phyloP scores from a whole-genome alignment of 2,329 filamentous ascomycete genomes.

The Malbranchea zuffiana region DNA sequence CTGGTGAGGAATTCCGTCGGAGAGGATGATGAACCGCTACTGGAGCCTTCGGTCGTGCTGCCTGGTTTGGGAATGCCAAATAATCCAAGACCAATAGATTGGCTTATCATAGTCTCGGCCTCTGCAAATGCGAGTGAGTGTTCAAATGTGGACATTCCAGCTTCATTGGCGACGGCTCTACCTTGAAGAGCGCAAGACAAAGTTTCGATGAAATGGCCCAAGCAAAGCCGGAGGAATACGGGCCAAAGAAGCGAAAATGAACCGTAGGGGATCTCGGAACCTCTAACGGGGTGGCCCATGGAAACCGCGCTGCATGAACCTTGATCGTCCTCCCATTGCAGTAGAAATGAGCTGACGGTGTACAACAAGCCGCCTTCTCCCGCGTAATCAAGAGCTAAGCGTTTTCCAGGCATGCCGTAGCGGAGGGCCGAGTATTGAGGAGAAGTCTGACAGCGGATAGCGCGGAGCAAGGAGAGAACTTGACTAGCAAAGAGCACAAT shows the following conservation, averaged over 20 bases:
- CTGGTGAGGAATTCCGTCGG: slow-evolving; percentile 30
- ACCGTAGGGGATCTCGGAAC: slow-evolving; percentile 52
- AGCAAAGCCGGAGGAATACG: slow-evolving; percentile 42
- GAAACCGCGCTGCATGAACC: slow-evolving; percentile 62
- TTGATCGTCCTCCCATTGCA: slow-evolving; percentile 63
- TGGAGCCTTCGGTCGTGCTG: slow-evolving; percentile 32
- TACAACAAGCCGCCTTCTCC: slow-evolving; percentile 61
- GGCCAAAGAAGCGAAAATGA: slow-evolving; percentile 59
- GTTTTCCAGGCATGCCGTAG: slow-evolving; percentile 56
- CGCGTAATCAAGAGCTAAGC: slow-evolving; percentile 58
- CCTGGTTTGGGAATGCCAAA: slow-evolving; percentile 43
- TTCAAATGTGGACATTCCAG: slow-evolving; percentile 92
- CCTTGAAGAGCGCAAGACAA: slow-evolving; percentile 81
- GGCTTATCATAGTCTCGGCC: slow-evolving; percentile 76
- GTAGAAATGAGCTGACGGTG: slow-evolving; percentile 55
- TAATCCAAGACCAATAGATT: slow-evolving; percentile 61
- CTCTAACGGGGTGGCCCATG: slow-evolving; percentile 52
- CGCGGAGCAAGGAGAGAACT: slow-evolving; percentile 60
- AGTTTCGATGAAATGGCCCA: slow-evolving; percentile 81
- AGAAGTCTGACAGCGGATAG: slow-evolving; percentile 85
- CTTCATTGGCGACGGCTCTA: slow-evolving; percentile 66
- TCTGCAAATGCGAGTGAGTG: slow-evolving; percentile 94
- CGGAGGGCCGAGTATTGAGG: slow-evolving; percentile 57
- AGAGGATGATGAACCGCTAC: slow-evolving; percentile 22
- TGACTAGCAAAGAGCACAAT: slow-evolving; percentile 61